A percentile compares a stretch with the other conserved stretches of the same genome.
phyloP scores from a whole-genome alignment of 306 rosid genomes.

The Oxytropis ochrocephala region DNA sequence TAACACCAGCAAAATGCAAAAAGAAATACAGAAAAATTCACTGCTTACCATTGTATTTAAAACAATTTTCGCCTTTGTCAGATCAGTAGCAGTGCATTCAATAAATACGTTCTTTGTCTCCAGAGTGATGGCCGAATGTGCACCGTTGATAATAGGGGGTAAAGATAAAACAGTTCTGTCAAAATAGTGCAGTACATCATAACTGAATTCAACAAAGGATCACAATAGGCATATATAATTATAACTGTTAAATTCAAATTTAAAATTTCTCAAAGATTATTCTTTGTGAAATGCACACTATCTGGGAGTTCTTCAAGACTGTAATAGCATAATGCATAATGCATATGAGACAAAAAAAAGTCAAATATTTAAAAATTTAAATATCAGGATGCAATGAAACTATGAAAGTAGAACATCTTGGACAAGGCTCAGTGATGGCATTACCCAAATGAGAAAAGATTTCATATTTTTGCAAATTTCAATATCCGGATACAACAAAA shows the following conservation, averaged over 20 bases:
- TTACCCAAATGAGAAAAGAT: constrained; percentile 4
- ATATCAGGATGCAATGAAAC: too few species aligned
- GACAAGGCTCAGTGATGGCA: background rate
- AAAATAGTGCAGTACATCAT: constrained; percentile 9
- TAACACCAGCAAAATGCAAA: constrained; percentile 3
- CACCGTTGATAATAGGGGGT: constrained; percentile 93
- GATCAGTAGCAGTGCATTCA: constrained; percentile 97
- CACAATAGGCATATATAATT: background rate
- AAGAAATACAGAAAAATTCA: constrained; percentile 3
- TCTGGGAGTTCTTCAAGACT: too few species aligned
- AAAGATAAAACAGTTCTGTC: constrained; percentile 83
- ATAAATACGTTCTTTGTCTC: constrained; percentile 80
- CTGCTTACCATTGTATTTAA: constrained; percentile 73
- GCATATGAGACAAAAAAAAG: too few species aligned
- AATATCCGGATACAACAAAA: background rate
- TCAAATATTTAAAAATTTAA: too few species aligned
- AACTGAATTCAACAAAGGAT: background rate
- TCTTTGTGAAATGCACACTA: too few species aligned
- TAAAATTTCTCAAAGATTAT: too few species aligned
- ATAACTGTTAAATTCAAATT: too few species aligned
- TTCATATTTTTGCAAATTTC: background rate
- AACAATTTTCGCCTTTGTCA: constrained; percentile 91
- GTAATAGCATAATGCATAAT: too few species aligned
- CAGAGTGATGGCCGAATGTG: constrained; percentile 84
- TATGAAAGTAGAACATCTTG: too few species aligned